Base-by-base conservation (phyloP, 805 yeast genomes). In the Starmerella etchellsii region DNA sequence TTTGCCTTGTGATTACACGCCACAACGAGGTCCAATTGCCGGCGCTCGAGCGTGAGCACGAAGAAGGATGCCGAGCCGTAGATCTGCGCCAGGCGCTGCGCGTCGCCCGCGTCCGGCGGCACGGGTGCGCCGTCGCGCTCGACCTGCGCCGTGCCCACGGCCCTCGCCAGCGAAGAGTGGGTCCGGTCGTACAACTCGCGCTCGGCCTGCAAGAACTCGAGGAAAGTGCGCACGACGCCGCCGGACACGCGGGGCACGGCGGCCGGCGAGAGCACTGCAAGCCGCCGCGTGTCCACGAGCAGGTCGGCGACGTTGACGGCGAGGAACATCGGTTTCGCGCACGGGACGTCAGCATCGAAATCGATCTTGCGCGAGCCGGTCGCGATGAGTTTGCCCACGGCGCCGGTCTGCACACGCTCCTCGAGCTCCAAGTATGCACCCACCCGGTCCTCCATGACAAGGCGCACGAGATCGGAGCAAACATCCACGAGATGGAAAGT, bases 261-360 rank as follows among this genome's bases (percentile, higher is more conserved):
- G 28, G 10, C 16, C 3, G 25, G 54, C 41, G 18, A 51, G 31
- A 58, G 77, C 74, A 39, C 76, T 64, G 34, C 70, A 69, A 47
- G 74, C 74, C 31, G 16, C 15, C 34, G 42, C n/a, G 43, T 31
- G 11, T 40, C 32, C 21, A 28, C 24, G 19, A 80, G 58, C 31
- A 81, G 56, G 49, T 74, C 75, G 32, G 66, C 66, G 44, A 80
- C 55, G 36, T 73, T 70, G 29, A 68, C 63, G 0, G 85, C 74
- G 1, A 83, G 71, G 46, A 69, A 69, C 0, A 84, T 78, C 0
- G 88, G 85, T 44, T 68, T 69, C 0, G 74, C 66, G 38, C 58
- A 27, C 20, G 41, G 32, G 13, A 24, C 42, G 25, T 48, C 67
- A 14, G 64, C 52, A 37, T 80, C 87, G 46, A 59, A 62, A 51